A percentile compares a stretch with the other conserved stretches of the same genome.
These are phyloP conservation scores for Candolleomyces efflorescens DNA, from an alignment of 768 basidiomycete genomes.

Conservation along the genomic window DNA sequence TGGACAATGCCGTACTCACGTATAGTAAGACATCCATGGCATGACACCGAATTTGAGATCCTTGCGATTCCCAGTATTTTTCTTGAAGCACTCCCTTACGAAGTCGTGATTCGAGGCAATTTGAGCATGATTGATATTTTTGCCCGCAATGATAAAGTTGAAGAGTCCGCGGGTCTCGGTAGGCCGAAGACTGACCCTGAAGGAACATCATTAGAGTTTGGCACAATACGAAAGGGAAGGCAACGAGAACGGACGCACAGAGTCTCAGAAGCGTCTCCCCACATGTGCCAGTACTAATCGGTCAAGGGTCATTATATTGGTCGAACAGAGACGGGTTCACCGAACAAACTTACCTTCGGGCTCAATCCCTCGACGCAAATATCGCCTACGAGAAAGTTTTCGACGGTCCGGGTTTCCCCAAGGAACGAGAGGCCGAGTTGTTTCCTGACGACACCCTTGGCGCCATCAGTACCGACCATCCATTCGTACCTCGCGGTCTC, in stretches of 20 bases:
- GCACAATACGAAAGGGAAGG: background rate
- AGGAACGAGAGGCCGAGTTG: conserved; percentile 34
- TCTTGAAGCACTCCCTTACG: conserved; percentile 16
- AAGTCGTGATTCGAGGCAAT: conserved; percentile 8
- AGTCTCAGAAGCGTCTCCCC: conserved; percentile 33
- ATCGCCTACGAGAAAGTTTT: conserved; percentile 37
- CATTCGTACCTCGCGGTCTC: conserved; percentile 31
- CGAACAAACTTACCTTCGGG: conserved; percentile 32
- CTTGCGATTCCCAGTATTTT: conserved; percentile 17
- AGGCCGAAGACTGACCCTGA: conserved; percentile 16
- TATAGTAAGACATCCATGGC: conserved; percentile 14
- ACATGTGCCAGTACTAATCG: conserved; percentile 42
- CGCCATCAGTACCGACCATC: conserved; percentile 43
- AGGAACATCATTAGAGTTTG: background rate
- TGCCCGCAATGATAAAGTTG: conserved; percentile 20
- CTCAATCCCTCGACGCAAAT: conserved; percentile 38
- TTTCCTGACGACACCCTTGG: conserved; percentile 38
- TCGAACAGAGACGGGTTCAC: too few relatives aligned
- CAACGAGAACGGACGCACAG: conserved; percentile 22
- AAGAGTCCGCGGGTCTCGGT: conserved; percentile 19
- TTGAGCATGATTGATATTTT: conserved; percentile 14
- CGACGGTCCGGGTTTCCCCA: conserved; percentile 32
- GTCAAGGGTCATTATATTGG: too few relatives aligned
- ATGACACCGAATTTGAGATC: conserved; percentile 29
- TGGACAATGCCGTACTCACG: conserved; percentile 6